Percentiles rank a stretch among this genome's conserved stretches.
These are phyloP conservation scores for Trametes punicea DNA, from an alignment of 768 basidiomycete species.

Conservation along the genomic window DNA sequence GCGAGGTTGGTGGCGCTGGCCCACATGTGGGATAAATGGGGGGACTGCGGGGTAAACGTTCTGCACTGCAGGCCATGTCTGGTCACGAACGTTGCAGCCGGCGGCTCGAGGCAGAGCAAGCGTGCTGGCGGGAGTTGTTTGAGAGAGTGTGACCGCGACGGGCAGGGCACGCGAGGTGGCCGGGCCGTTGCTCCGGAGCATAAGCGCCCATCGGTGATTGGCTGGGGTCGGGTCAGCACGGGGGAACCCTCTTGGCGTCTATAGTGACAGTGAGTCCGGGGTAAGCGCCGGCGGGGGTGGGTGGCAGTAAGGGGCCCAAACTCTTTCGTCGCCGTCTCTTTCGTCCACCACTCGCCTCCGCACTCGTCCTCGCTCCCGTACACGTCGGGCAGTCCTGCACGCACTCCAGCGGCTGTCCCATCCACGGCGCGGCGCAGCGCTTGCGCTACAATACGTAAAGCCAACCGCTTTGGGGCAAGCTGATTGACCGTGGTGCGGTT, in stretches of 20 bases:
- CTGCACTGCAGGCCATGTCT: neutral
- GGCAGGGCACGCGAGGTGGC: neutral
- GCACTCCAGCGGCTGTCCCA: neutral
- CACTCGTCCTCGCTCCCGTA: neutral
- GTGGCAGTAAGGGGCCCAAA: neutral
- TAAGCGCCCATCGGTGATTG: neutral
- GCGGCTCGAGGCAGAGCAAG: neutral
- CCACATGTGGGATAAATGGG: neutral
- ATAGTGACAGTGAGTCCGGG: slow-evolving; percentile 1
- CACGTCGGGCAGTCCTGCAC: neutral
- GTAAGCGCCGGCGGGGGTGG: neutral
- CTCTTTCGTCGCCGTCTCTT: neutral
- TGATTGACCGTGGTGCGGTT: slow-evolving; percentile 17
- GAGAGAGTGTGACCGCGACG: neutral
- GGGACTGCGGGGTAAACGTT: neutral
- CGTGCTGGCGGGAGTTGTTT: slow-evolving; percentile 1
- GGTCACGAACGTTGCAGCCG: neutral
- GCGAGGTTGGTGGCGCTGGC: neutral
- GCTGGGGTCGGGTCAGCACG: slow-evolving; percentile 5
- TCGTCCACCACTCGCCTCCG: neutral
- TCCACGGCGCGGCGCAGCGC: neutral
- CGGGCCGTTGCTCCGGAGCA: neutral
- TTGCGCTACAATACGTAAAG: neutral
- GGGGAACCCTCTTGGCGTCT: slow-evolving; percentile 14
- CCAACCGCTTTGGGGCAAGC: neutral